These are phyloP conservation scores for Monosporascus sp. DNA, from an alignment of 2,329 filamentous ascomycete species.

Conservation along the genomic window DNA sequence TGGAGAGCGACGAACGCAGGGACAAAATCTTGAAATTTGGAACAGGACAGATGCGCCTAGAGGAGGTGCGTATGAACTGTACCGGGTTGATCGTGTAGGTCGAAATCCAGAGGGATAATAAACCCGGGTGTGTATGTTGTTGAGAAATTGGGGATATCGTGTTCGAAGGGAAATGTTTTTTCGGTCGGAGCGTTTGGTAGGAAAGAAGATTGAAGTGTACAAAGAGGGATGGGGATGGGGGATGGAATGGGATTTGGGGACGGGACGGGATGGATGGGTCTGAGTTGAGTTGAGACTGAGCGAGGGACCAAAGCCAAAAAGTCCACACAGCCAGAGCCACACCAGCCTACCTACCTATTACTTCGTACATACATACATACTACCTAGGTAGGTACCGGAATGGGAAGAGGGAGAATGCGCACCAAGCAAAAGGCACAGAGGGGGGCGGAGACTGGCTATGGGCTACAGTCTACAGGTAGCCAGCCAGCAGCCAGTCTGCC, in stretches of 20 bases:
- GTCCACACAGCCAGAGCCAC: background rate
- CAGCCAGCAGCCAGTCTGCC: background rate
- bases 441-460: background rate
- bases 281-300: background rate
- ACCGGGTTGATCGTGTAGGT: background rate
- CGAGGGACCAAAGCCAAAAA: background rate
- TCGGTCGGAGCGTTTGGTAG: background rate
- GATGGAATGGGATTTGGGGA: background rate
- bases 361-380: background rate
- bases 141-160: background rate
- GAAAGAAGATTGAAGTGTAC: background rate
- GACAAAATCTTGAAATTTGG: slow-evolving; percentile 13
- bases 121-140: background rate
- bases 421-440: slow-evolving; percentile 21
- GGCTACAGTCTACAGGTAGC: background rate
- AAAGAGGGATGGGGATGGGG: background rate
- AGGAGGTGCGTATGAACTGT: slow-evolving; percentile 1
- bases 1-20: slow-evolving; percentile 14
- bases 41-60: slow-evolving; percentile 23
- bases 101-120: background rate
- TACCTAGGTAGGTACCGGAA: background rate
- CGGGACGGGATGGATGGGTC: background rate
- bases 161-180: background rate
- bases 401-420: slow-evolving; percentile 19
- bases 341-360: background rate